Conservation (phyloP, 768 basidiomycete genomes). For the Lactarius pseudohatsudake region DNA sequence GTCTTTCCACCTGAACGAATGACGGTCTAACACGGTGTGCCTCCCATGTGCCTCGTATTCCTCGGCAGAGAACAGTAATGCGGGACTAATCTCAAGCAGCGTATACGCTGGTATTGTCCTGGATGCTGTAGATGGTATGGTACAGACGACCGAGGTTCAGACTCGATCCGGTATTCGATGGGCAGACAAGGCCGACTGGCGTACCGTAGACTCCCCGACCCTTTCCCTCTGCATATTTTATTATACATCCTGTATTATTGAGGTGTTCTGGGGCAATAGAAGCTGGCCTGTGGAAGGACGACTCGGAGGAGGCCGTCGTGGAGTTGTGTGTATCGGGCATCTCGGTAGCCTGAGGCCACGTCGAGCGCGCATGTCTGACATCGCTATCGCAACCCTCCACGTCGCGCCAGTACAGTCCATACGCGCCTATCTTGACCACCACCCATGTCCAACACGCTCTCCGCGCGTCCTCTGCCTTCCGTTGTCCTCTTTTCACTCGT, state of each 20-base stretch:
- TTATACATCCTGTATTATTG: constrained; percentile 43
- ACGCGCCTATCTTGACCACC: constrained; percentile 1
- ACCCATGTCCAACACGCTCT: constrained; percentile 24
- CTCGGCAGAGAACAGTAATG: constrained; percentile 66
- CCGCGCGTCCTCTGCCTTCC: constrained; percentile 25
- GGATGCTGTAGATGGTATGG: constrained; percentile 41
- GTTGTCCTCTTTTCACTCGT: constrained; percentile 57
- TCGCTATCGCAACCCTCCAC: constrained; percentile 5
- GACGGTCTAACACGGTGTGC: constrained; percentile 68
- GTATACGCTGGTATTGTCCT: constrained; percentile 56
- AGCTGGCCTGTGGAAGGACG: constrained; percentile 11
- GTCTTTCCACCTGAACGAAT: constrained; percentile 74
- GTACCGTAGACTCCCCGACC: constrained; percentile 67
- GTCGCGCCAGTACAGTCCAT: not conserved
- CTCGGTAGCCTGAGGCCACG: not conserved
- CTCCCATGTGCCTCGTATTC: constrained; percentile 69
- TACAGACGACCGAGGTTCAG: constrained; percentile 3
- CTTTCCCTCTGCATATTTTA: constrained; percentile 46
- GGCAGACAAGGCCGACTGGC: constrained; percentile 19
- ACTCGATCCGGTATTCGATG: not conserved
- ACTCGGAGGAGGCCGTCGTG: constrained; percentile 5
- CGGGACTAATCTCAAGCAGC: constrained; percentile 82
- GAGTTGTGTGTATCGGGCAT: constrained; percentile 25
- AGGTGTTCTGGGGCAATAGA: constrained; percentile 13
- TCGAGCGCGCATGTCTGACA: constrained; percentile 10